Evolutionary conservation across 371 early-diverging fungal species (phyloP).

Genomic region (Saksenaea vasiformis): DNA sequence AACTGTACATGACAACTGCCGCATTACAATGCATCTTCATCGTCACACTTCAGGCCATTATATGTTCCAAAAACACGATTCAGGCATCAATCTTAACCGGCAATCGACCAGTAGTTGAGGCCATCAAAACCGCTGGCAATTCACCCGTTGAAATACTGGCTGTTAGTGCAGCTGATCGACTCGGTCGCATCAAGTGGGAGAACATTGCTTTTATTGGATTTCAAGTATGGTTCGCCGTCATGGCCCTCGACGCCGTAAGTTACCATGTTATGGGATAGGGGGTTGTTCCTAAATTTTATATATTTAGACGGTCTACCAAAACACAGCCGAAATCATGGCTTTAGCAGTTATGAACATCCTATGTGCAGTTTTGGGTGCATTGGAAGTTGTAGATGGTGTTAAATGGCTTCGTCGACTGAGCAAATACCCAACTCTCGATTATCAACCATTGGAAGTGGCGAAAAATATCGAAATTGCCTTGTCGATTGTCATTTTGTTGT

Average conservation of each 20-base stretch:
- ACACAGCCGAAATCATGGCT: conserved; percentile 44
- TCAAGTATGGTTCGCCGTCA: conserved; percentile 43
- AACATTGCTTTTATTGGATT: conserved; percentile 45
- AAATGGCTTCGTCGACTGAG: conserved; percentile 38
- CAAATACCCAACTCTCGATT: conserved; percentile 11
- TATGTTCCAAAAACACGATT: conserved; percentile 32
- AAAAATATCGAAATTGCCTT: conserved; percentile 46
- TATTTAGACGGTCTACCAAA: conserved; percentile 46
- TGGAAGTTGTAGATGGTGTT: conserved; percentile 47
- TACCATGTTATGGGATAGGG: neutral
- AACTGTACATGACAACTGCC: conserved; percentile 37
- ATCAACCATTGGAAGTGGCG: conserved; percentile 29
- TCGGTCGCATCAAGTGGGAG: conserved; percentile 45
- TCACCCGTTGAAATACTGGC: conserved; percentile 14
- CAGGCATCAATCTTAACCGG: conserved; percentile 16
- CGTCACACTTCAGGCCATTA: conserved; percentile 27
- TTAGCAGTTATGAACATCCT: conserved; percentile 44
- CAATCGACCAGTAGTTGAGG: conserved; percentile 15
- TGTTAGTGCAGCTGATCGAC: conserved; percentile 28
- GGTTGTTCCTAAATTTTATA: neutral
- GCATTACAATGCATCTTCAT: conserved; percentile 33
- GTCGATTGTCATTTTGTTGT: conserved; percentile 33
- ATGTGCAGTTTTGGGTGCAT: conserved; percentile 47
- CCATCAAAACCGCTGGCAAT: neutral
- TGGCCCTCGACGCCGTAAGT: conserved; percentile 53